Evolutionary conservation across 148 eudicot species (phyloP).

Genomic region (Vaccinium myrtillus): DNA sequence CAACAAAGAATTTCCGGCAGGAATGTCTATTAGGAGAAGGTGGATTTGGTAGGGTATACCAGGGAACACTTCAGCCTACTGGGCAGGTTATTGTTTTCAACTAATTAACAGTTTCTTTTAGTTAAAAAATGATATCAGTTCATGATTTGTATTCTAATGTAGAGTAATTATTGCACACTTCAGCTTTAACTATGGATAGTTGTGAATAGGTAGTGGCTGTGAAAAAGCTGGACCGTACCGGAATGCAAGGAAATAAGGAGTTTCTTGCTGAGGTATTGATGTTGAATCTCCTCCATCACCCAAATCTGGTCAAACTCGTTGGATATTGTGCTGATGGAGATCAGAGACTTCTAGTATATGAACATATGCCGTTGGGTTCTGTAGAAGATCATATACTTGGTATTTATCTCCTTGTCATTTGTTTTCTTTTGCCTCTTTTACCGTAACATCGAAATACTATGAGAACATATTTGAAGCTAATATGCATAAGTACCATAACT

Average conservation of each 20-base stretch:
- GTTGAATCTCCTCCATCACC: slow-evolving; percentile 61
- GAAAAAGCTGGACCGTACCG: slow-evolving; percentile 76
- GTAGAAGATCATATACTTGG: slow-evolving; percentile 64
- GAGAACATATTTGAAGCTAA: background rate
- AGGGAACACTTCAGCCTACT: slow-evolving; percentile 54
- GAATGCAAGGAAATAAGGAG: slow-evolving; percentile 72
- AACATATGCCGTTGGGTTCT: slow-evolving; percentile 70
- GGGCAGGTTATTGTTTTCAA: slow-evolving; percentile 38
- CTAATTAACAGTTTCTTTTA: background rate
- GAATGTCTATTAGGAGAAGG: slow-evolving; percentile 82
- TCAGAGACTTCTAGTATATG: slow-evolving; percentile 85
- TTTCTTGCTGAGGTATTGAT: slow-evolving; percentile 55
- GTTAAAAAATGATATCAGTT: background rate
- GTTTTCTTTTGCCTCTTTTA: background rate
- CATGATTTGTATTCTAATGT: background rate
- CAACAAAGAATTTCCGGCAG: slow-evolving; percentile 76
- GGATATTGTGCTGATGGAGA: slow-evolving; percentile 96
- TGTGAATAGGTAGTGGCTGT: slow-evolving; percentile 64
- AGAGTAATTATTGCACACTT: background rate
- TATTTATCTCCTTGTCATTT: slow-evolving; percentile 22
- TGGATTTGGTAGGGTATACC: slow-evolving; percentile 64
- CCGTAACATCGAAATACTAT: background rate
- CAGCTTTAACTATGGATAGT: background rate
- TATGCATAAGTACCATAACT: background rate
- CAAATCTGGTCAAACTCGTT: slow-evolving; percentile 58